Conservation (phyloP, 768 basidiomycete genomes). For the Trametes sanguinea region DNA sequence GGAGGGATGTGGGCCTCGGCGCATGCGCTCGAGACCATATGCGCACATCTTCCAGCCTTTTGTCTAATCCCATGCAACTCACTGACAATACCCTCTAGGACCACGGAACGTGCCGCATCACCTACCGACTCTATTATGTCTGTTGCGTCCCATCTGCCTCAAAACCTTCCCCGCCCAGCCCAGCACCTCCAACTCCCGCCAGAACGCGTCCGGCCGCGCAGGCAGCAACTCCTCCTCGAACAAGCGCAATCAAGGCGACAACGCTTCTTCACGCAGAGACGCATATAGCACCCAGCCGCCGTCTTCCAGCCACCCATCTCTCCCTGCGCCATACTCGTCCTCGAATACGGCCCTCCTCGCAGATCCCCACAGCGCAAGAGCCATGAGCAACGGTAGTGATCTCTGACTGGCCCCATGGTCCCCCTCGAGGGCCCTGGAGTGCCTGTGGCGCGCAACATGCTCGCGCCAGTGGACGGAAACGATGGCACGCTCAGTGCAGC, state of each 20-base stretch:
- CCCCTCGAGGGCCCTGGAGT: conserved; percentile 79
- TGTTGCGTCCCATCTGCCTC: conserved; percentile 62
- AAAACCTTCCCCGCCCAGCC: conserved; percentile 30
- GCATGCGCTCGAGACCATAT: neutral
- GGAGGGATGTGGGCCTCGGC: no score
- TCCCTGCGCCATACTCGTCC: conserved; percentile 46
- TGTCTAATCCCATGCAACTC: neutral
- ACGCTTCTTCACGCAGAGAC: conserved; percentile 38
- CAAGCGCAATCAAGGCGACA: conserved; percentile 26
- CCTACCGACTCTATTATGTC: conserved; percentile 77
- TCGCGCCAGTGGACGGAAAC: conserved; percentile 38
- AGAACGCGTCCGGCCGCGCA: conserved; percentile 34
- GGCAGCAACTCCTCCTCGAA: conserved; percentile 24
- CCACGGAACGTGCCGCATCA: conserved; percentile 59
- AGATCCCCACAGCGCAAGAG: conserved; percentile 21
- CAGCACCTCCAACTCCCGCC: conserved; percentile 34
- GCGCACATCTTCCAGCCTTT: neutral
- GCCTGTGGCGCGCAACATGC: conserved; percentile 57
- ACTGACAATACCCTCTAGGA: conserved; percentile 37
- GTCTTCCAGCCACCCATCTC: conserved; percentile 55
- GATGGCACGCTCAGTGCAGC: conserved; percentile 44
- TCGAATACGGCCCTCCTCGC: conserved; percentile 6
- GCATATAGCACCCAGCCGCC: conserved; percentile 52
- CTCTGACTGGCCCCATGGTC: conserved; percentile 45
- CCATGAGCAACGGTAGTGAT: conserved; percentile 41